Evolutionary conservation across 1,139 yeast genomes (phyloP), one percentile per base, ranked within the genome.

Genomic region (Geotrichum klebahnii): DNA sequence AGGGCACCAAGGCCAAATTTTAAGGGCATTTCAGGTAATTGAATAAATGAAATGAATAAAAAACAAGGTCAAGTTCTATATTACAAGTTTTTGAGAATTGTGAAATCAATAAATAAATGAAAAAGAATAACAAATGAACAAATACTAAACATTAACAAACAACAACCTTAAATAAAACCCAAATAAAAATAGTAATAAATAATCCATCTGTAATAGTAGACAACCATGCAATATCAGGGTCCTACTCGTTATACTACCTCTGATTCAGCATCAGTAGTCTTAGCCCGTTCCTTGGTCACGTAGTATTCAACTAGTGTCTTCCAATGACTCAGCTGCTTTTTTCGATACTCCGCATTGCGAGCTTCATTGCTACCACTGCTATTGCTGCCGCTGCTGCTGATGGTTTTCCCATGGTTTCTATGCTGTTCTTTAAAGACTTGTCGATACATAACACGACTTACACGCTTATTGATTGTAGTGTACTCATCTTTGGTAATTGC

Each of bases 391-490:
- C 20, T 23, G 5, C 28, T 39, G 22, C 31, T 35, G 41, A 19
- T 22, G 14, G n/a, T 26, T 10, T 10, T 26, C 29, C 10, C 10
- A 26, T 26, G 6, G 29, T 26, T 8, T 10, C 10, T 6, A 8
- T 26, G 29, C 29, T 32, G 19, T 10, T 51, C 58, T 44, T 58
- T 53, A 4, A 51, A 52, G 4, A 68, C 69, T 10, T 60, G 46
- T 9, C 62, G 63, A 56, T 75, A 75, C 42, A 75, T 55, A 5
- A 62, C 59, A 40, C 77, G 66, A 22, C 78, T 73, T 2, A 75
- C 77, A 8, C 62, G 62, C 56, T 68, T 67, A 59, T 75, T 75
- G 48, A 75, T 68, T 3, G 54, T 64, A 39, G 75, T 82, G 70
- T 60, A 80, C 64, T 68, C 74, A 58, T 61, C 79, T 59, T 59